These are phyloP conservation scores for Theobroma cacao DNA, from an alignment of 345 rosid species.

Conservation along the genomic window DNA sequence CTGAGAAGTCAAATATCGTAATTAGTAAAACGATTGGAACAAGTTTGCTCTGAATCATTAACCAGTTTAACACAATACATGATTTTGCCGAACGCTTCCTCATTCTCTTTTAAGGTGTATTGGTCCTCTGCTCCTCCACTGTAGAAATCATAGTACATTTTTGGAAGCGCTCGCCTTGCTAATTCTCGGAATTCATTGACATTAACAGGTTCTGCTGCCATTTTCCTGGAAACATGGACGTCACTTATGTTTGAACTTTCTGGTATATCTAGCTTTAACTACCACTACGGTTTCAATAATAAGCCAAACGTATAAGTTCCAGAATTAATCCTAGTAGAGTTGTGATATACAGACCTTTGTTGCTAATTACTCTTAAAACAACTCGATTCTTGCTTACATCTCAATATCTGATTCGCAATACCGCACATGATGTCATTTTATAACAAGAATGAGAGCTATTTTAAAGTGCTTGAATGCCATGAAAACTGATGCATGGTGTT, in stretches of 20 bases:
- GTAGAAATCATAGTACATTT: slow-evolving; percentile 74
- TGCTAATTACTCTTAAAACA: not conserved
- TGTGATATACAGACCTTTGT: not conserved
- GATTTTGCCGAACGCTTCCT: slow-evolving; percentile 63
- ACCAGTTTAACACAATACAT: slow-evolving; percentile 30
- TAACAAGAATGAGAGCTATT: not conserved
- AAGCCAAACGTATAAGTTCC: slow-evolving; percentile 2
- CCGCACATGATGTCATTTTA: not conserved
- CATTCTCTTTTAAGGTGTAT: slow-evolving; percentile 62
- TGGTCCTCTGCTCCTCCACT: slow-evolving; percentile 80
- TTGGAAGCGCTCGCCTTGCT: slow-evolving; percentile 70
- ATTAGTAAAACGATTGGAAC: not conserved
- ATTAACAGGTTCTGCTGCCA: slow-evolving; percentile 63
- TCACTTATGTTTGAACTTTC: not conserved
- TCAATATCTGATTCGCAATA: not conserved
- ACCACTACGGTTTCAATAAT: not conserved
- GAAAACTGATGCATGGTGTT: not conserved
- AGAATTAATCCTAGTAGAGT: not conserved
- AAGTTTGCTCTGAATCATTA: not conserved
- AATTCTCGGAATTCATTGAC: slow-evolving; percentile 71
- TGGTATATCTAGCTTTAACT: not conserved
- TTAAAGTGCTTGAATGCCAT: not conserved
- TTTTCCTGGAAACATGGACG: slow-evolving; percentile 24
- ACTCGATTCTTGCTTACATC: not conserved
- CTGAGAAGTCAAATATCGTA: slow-evolving; percentile 30